These are phyloP conservation scores for Phytophthora cryptogea DNA, from an alignment of 352 stramenopile genomes.

Conservation along the genomic window DNA sequence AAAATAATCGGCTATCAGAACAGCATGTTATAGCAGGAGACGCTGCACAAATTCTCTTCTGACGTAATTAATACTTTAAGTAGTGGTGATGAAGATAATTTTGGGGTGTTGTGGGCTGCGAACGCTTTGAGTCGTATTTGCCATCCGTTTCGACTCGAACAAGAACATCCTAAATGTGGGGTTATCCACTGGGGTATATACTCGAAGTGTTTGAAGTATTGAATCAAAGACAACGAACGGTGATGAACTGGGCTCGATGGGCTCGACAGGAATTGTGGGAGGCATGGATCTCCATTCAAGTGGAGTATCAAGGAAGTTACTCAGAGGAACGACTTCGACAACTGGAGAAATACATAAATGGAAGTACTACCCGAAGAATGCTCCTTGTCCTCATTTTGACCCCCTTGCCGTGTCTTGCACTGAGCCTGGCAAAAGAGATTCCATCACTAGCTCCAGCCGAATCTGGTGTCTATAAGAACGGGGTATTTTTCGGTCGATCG, in stretches of 20 bases:
- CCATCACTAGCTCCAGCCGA: conserved; percentile 23
- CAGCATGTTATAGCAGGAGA: too few species aligned
- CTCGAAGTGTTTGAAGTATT: not conserved
- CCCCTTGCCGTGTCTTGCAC: conserved; percentile 35
- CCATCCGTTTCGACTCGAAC: not conserved
- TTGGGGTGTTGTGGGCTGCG: too few species aligned
- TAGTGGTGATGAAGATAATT: too few species aligned
- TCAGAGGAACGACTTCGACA: conserved; percentile 13
- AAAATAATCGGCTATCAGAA: too few species aligned
- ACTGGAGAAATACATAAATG: conserved; percentile 9
- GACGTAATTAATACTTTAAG: too few species aligned
- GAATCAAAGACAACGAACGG: not conserved
- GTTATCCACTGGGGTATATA: too few species aligned
- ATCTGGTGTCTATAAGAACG: conserved; percentile 37
- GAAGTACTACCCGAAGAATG: not conserved
- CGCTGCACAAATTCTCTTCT: too few species aligned
- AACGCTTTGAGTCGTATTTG: too few species aligned
- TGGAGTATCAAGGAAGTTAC: conserved; percentile 28
- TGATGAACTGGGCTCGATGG: not conserved
- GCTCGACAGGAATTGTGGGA: conserved; percentile 1
- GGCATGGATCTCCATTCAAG: conserved; percentile 30
- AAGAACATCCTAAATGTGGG: not conserved
- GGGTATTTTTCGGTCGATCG: conserved; percentile 33
- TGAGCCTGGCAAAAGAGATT: conserved; percentile 38
- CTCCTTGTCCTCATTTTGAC: conserved; percentile 27